Conservation (phyloP, 106 monocot species). For the Gastrodia elata region DNA sequence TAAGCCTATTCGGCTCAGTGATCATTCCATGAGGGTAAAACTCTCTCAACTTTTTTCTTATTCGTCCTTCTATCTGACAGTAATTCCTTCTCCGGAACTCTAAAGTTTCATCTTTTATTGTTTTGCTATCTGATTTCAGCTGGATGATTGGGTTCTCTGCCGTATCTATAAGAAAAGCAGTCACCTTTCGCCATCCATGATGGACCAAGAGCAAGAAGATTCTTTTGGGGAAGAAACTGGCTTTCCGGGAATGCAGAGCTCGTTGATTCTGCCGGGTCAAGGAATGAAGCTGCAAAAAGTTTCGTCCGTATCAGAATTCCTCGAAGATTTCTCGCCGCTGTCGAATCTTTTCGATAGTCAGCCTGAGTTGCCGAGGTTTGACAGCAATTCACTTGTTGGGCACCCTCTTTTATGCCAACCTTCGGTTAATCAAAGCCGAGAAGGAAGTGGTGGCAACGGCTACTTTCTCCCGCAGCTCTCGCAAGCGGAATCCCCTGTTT, state of each 20-base stretch:
- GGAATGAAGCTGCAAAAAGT: slow-evolving; percentile 20
- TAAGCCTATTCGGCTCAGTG: not conserved
- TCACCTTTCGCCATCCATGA: slow-evolving; percentile 11
- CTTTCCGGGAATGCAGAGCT: slow-evolving; percentile 1
- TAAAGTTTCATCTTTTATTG: not conserved
- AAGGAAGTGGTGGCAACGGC: not conserved
- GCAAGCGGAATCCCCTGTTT: slow-evolving; percentile 11
- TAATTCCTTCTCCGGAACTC: not conserved
- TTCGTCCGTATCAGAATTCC: slow-evolving; percentile 28
- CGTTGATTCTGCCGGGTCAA: not conserved
- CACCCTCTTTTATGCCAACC: slow-evolving; percentile 13
- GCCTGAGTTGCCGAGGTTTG: slow-evolving; percentile 18
- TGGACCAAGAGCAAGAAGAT: slow-evolving; percentile 39
- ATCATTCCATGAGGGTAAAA: slow-evolving; percentile 6
- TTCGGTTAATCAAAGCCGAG: not conserved
- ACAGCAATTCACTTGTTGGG: not conserved
- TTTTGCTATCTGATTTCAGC: slow-evolving; percentile 18
- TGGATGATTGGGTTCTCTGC: slow-evolving; percentile 75
- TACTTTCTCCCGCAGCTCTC: slow-evolving; percentile 17
- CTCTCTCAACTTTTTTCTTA: not conserved
- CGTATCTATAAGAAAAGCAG: slow-evolving; percentile 62
- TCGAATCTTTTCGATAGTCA: slow-evolving; percentile 25
- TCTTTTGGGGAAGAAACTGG: slow-evolving; percentile 20
- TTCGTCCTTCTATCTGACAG: not conserved
- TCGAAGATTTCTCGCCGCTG: slow-evolving; percentile 26